phyloP scores from a whole-genome alignment of 2,329 filamentous ascomycete species.

The Shiraia sp. region DNA sequence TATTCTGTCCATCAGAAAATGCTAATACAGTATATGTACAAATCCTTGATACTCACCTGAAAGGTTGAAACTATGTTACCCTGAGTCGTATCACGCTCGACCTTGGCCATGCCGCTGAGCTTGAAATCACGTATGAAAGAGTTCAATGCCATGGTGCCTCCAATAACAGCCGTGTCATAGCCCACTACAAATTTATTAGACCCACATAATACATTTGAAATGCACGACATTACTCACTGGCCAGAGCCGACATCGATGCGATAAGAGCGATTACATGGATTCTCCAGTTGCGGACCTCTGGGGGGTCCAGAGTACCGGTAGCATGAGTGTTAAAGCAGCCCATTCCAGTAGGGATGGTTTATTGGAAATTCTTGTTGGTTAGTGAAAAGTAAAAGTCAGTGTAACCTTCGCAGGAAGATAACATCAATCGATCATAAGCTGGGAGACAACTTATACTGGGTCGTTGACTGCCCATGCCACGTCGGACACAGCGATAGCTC shows the following conservation, averaged over 20 bases:
- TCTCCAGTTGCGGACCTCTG: constrained; percentile 42
- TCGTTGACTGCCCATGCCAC: no score
- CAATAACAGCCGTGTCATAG: constrained; percentile 44
- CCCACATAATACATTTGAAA: background rate
- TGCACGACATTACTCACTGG: constrained; percentile 27
- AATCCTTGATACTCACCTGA: constrained; percentile 24
- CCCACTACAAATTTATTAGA: constrained; percentile 24
- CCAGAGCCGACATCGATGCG: constrained; percentile 44
- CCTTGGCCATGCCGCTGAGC: constrained; percentile 32
- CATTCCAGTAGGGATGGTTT: constrained; percentile 15
- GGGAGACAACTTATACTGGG: no score
- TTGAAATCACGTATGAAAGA: constrained; percentile 46
- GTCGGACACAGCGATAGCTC: no score
- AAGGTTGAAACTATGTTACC: constrained; percentile 47
- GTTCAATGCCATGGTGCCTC: constrained; percentile 46
- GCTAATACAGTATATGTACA: no score
- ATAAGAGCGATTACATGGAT: constrained; percentile 41
- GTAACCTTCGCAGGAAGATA: background rate
- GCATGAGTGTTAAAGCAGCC: constrained; percentile 37
- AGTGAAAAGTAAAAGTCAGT: background rate
- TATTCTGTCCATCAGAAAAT: constrained; percentile 1
- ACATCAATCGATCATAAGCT: background rate
- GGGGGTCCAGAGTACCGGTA: constrained; percentile 38
- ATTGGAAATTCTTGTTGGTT: background rate
- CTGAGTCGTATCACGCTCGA: constrained; percentile 42